Base-by-base conservation (phyloP, 2,329 filamentous ascomycete genomes). In the Alternaria triticina region DNA sequence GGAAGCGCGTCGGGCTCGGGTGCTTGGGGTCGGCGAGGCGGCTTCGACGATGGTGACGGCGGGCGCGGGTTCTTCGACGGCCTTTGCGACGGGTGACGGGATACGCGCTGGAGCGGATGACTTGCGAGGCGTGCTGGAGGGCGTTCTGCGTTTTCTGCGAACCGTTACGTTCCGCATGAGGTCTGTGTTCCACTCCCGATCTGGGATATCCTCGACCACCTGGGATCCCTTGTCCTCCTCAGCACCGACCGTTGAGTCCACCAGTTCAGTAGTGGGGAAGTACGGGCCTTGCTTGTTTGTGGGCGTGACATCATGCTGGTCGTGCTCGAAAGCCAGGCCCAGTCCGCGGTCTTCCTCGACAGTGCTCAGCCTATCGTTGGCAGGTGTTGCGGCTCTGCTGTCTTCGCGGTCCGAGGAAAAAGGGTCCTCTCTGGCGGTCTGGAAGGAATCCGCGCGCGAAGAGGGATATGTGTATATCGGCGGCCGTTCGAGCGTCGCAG, bases 401-500 rank as follows among this genome's bases (percentile, higher is more conserved):
- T 71, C 71, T 57, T 73, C 74, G 43, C 66, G 57, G 40, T 80
- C 77, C 1, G 79, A 78, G 23, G 77, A 77, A 6, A 73, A 66
- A 10, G 73, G 75, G 15, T 81, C 79, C 67, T 84, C 83, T 59
- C 77, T 75, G 11, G 83, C 83, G 1, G 83, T 85, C 47, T 75
- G 79, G 68, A 83, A 84, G 0, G 82, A 84, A 25, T 84, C 83
- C 30, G 82, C 81, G 28, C 77, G 65, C 22, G 79, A 82, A 6
- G 83, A 84, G 8, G 82, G 77, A 62, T 79, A 78, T 27, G 74
- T 65, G 33, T 74, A 69, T 6, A 75, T 62, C 6, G 66, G 64
- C 3, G 77, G 75, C 25, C 77, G 78, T 17, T 72, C 66, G 44
- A 69, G 65, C 7, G 68, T 60, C 25, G 13, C 47, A 20, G 7